phyloP scores from a whole-genome alignment of 1,139 yeast genomes.

The Protomyces pachydermus region DNA sequence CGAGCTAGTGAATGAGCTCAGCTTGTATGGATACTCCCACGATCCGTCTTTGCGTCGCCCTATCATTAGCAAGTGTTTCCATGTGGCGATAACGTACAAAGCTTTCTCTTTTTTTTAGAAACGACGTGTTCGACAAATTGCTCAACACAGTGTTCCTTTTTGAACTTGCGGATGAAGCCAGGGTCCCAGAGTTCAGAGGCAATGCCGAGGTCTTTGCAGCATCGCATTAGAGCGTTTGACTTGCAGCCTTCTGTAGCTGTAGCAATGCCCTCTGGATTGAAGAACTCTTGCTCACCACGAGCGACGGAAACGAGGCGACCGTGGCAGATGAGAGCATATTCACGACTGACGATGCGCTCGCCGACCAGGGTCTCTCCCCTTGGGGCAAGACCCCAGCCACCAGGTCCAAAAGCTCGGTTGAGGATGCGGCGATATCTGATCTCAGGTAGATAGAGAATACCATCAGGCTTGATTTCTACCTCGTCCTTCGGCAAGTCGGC shows the following conservation, averaged over 20 bases:
- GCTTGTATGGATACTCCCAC: constrained; percentile 73
- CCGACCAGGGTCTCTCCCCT: constrained; percentile 78
- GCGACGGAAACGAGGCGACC: constrained; percentile 88
- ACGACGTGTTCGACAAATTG: constrained; percentile 79
- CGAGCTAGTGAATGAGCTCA: constrained; percentile 26
- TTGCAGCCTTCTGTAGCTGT: constrained; percentile 98
- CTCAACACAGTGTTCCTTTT: constrained; percentile 69
- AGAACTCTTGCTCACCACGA: constrained; percentile 92
- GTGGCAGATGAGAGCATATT: constrained; percentile 78
- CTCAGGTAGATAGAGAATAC: constrained; percentile 84
- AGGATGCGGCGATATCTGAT: constrained; percentile 86
- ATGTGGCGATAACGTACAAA: constrained; percentile 55
- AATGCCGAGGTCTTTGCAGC: constrained; percentile 93
- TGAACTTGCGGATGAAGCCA: constrained; percentile 72
- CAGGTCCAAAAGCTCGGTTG: constrained; percentile 92
- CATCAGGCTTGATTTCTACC: constrained; percentile 93
- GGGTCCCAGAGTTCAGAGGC: constrained; percentile 99
- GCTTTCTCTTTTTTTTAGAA: constrained; percentile 77
- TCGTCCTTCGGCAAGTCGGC: constrained; percentile 62
- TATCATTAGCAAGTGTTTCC: not conserved
- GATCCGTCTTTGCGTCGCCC: constrained; percentile 77
- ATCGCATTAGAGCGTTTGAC: constrained; percentile 93
- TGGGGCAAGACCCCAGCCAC: constrained; percentile 98
- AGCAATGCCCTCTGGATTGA: constrained; percentile 78
- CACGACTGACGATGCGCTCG: constrained; percentile 64